These are phyloP conservation scores for Verticillium longisporum DNA, from an alignment of 2,329 filamentous ascomycete species.

Conservation along the genomic window DNA sequence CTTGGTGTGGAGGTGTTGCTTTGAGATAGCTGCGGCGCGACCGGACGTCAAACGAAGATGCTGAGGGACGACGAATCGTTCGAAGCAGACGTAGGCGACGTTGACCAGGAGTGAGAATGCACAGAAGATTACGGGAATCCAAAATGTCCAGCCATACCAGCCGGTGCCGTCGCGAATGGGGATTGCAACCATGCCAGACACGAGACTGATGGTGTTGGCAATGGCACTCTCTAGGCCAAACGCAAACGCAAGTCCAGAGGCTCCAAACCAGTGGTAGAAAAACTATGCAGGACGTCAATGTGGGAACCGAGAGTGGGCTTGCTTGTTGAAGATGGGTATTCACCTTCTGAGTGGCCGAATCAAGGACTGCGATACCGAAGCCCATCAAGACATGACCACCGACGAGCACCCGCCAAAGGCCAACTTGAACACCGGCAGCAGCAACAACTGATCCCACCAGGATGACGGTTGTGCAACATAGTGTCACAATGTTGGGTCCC, in stretches of 20 bases:
- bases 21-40: slow-evolving; percentile 8
- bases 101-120: slow-evolving; percentile 12
- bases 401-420: slow-evolving; percentile 12
- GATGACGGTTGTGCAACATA: slow-evolving; percentile 14
- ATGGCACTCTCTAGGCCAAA: slow-evolving; percentile 16
- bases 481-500: slow-evolving; percentile 14
- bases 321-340: not conserved
- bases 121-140: slow-evolving; percentile 16
- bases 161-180: slow-evolving; percentile 15
- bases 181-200: slow-evolving; percentile 15
- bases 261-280: slow-evolving; percentile 18
- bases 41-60: slow-evolving; percentile 9
- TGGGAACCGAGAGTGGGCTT: fast-evolving
- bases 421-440: slow-evolving; percentile 13
- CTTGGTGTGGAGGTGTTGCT: slow-evolving; percentile 4
- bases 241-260: slow-evolving; percentile 14
- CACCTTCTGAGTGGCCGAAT: slow-evolving; percentile 15
- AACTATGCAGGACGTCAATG: slow-evolving; percentile 6
- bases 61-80: slow-evolving; percentile 9
- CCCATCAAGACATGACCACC: slow-evolving; percentile 16
- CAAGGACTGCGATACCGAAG: slow-evolving; percentile 15
- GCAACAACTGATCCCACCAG: slow-evolving; percentile 15
- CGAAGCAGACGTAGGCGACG: slow-evolving; percentile 14
- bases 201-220: slow-evolving; percentile 14
- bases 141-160: slow-evolving; percentile 17